phyloP scores from a whole-genome alignment of 2,329 filamentous ascomycete species.

The Pseudogymnoascus sp. region DNA sequence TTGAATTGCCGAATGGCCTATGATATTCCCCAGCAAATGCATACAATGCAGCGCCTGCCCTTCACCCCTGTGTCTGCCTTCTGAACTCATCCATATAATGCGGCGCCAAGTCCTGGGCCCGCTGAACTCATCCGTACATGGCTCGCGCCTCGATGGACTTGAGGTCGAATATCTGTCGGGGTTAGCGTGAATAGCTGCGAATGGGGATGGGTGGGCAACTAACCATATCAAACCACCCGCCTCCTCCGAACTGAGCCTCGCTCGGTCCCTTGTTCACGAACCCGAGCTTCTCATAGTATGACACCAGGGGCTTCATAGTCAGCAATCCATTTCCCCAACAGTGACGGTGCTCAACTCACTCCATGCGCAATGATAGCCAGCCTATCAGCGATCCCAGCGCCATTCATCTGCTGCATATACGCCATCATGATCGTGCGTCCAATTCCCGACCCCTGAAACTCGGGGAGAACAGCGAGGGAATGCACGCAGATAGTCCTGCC shows the following conservation, averaged over 20 bases:
- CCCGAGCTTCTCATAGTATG: slow-evolving; percentile 69
- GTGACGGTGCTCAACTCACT: slow-evolving; percentile 32
- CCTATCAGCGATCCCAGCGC: slow-evolving; percentile 60
- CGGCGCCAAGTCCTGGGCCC: not conserved
- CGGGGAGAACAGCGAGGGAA: slow-evolving; percentile 71
- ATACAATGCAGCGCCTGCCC: not conserved
- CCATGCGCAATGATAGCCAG: slow-evolving; percentile 73
- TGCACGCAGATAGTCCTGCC: slow-evolving; percentile 75
- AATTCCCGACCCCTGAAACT: slow-evolving; percentile 65
- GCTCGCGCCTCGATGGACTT: slow-evolving; percentile 24
- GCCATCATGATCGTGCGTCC: slow-evolving; percentile 67
- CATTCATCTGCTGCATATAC: slow-evolving; percentile 70
- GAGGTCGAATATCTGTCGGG: slow-evolving; percentile 22
- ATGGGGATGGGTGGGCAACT: slow-evolving; percentile 19
- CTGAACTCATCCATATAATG: not conserved
- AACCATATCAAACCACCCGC: slow-evolving; percentile 79
- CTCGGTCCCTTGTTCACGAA: slow-evolving; percentile 65
- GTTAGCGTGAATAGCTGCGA: not conserved
- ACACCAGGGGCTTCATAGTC: slow-evolving; percentile 50
- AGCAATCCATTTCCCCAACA: slow-evolving; percentile 7
- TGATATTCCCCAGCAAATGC: slow-evolving; percentile 6
- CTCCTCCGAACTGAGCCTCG: slow-evolving; percentile 64
- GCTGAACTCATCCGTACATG: slow-evolving; percentile 19
- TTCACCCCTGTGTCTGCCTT: not conserved
- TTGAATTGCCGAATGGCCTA: slow-evolving; percentile 3